These are phyloP conservation scores for Rhododendron vialii DNA, from an alignment of 148 eudicot species.

Conservation along the genomic window DNA sequence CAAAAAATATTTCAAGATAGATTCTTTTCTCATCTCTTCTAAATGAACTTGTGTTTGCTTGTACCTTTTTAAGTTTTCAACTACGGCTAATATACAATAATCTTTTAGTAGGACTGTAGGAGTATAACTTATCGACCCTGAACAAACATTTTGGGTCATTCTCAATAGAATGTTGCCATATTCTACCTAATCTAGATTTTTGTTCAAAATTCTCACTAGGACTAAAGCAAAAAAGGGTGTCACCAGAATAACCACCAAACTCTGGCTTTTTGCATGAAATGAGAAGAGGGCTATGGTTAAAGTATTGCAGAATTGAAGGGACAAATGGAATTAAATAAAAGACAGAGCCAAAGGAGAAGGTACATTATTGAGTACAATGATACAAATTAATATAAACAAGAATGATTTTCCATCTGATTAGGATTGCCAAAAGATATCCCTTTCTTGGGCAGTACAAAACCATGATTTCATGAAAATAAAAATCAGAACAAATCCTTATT, in stretches of 20 bases:
- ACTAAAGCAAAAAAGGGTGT: conserved; percentile 40
- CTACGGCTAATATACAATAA: not conserved
- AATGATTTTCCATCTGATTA: not conserved
- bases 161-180: not conserved
- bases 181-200: conserved; percentile 23
- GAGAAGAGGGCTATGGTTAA: conserved; percentile 14
- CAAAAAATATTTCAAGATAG: not conserved
- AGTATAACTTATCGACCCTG: not conserved
- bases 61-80: not conserved
- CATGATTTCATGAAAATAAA: not conserved
- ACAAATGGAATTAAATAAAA: conserved; percentile 11
- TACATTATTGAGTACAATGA: conserved; percentile 32
- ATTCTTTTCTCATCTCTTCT: not conserved
- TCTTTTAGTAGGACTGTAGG: not conserved
- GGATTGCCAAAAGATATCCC: not conserved
- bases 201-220: conserved; percentile 28
- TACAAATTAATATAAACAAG: not conserved
- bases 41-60: not conserved
- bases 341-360: conserved; percentile 44
- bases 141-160: conserved; percentile 5
- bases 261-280: conserved; percentile 25
- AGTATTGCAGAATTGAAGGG: conserved; percentile 11
- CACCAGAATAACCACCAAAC: conserved; percentile 44
- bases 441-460: not conserved
- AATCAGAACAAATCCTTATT: not conserved